These are phyloP conservation scores for Trichaptum fuscoviolaceum DNA, from an alignment of 768 basidiomycete species.

Conservation along the genomic window DNA sequence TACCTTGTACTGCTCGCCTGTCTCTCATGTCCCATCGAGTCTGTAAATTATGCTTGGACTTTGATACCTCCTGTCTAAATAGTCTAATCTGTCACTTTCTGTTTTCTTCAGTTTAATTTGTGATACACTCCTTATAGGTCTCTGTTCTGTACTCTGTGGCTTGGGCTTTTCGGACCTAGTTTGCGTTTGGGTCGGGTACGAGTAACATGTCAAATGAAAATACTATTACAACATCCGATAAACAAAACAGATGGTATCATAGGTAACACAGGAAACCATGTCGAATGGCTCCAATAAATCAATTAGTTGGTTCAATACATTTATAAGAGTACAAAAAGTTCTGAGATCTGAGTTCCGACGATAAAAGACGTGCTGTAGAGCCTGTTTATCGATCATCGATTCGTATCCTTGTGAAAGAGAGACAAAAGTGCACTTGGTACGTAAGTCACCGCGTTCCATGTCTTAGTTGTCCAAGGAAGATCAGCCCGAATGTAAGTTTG, in stretches of 20 bases:
- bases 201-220: not conserved
- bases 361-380: not conserved
- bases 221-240: not conserved
- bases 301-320: too few relatives aligned
- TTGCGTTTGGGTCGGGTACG: too few relatives aligned
- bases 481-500: not conserved
- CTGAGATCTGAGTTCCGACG: too few relatives aligned
- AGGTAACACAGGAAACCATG: too few relatives aligned
- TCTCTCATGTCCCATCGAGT: not conserved
- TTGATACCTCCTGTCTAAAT: not conserved
- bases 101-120: not conserved
- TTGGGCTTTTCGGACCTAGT: not conserved
- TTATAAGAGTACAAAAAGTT: too few relatives aligned
- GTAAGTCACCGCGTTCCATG: not conserved
- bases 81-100: not conserved
- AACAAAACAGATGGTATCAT: not conserved
- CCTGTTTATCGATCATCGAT: not conserved
- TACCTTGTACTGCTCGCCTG: not conserved
- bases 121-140: not conserved
- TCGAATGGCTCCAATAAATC: too few relatives aligned
- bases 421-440: not conserved
- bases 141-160: not conserved
- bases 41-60: slow-evolving; percentile 1
- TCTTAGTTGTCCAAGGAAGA: not conserved
- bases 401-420: not conserved